phyloP scores from a whole-genome alignment of 139 green algal species.

The Limnomonas spitsbergensis region DNA sequence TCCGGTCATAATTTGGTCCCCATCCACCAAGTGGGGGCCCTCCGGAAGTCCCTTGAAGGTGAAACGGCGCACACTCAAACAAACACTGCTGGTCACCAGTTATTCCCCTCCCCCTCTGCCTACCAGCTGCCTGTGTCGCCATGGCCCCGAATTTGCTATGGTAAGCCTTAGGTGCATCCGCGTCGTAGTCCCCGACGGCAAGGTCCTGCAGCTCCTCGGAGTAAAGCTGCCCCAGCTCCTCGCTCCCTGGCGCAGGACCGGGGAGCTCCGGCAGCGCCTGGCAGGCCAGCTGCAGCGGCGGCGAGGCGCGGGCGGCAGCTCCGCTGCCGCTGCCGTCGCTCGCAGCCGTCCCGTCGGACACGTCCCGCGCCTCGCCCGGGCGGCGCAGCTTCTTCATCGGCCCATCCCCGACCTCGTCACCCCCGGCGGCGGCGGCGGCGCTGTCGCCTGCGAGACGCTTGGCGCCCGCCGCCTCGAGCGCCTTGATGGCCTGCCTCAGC shows the following conservation, averaged over 20 bases:
- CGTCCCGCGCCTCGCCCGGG: background rate
- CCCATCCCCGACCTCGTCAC: background rate
- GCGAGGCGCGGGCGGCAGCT: conserved; percentile 11
- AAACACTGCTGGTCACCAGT: too few species aligned
- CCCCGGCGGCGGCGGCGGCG: background rate
- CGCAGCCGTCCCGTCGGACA: background rate
- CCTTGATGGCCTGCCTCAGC: background rate
- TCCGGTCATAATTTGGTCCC: too few species aligned
- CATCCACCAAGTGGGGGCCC: too few species aligned
- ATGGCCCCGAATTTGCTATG: background rate
- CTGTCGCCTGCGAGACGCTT: background rate
- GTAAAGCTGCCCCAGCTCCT: background rate
- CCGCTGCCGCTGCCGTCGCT: background rate
- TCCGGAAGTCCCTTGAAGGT: too few species aligned
- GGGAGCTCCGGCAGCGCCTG: conserved; percentile 11
- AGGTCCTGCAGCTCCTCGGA: background rate
- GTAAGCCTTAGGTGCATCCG: background rate
- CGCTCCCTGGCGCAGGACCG: background rate
- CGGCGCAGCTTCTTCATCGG: background rate
- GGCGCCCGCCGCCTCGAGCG: conserved; percentile 1
- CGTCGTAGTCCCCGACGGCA: background rate
- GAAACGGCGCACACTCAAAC: too few species aligned
- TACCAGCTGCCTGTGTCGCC: background rate
- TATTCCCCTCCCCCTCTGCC: too few species aligned
- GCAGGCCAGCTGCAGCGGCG: background rate